Evolutionary conservation across 352 stramenopile genomes (phyloP), one percentile per base, ranked within the genome.

Genomic region (Phytopythium cucurbitacearum): DNA sequence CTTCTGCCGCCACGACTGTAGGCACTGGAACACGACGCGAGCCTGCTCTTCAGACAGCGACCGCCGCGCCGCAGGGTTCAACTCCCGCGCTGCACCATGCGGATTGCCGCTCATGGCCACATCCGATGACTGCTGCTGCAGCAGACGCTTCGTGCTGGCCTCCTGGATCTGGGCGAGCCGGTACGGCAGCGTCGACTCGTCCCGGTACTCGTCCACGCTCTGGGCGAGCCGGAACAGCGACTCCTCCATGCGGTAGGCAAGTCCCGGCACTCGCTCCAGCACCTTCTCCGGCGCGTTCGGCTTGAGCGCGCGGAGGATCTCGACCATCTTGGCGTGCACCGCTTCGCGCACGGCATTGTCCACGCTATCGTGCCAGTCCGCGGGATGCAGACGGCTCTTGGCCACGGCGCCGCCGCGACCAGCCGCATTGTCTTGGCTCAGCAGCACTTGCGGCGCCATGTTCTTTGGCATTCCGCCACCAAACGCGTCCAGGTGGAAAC

Each of bases 161-260:
- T 93, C 75, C 58, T 94, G 78, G 43, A 94, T 85, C 54, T 91
- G 74, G 37, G 93, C 88, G 38, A 99, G 81, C n/a, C 96, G 76
- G 62, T 95, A 72, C 42, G 97, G 94, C 39, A 99, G 64, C 40
- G 95, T 98, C 12, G 65, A 64, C 16, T 72, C 65, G 67, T 99
- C 88, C 62, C 85, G 85, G 71, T 98, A 99, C 57, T 98, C 92
- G 15, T 80, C 73, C 64, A 97, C 63, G 64, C 71, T 68, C 60
- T 65, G 44, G 40, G 96, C 67, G 57, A 82, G 43, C 47, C 76
- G 80, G 60, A 98, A 98, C 33, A 99, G 77, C 45, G 85, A 86
- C 61, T 98, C 93, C 58, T 99, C 96, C 65, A 99, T 87, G 46
- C 95, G 82, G 50, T 95, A 94, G 3, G 96, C 96, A 80, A 99